Base-by-base conservation (phyloP, 2,329 filamentous ascomycete genomes). In the Alternaria sp. region DNA sequence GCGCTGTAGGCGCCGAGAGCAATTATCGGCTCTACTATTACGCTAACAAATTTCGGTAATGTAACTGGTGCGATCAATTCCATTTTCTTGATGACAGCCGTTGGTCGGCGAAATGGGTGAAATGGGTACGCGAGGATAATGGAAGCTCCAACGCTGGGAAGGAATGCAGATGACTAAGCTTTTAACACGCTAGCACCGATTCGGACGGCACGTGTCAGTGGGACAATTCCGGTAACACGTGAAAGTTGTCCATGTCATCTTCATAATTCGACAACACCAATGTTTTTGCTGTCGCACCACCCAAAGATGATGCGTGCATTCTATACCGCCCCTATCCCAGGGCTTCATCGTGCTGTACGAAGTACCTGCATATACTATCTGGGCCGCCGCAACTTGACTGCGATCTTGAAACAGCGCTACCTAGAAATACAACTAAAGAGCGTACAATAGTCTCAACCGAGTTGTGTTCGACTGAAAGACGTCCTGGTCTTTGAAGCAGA, bases 381-480 rank as follows among this genome's bases (percentile, higher is more conserved):
- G 4, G 37, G 15, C 4, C n/a, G 15, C 15, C 15, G 37, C 15
- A 5, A 9, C n/a, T 41, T 2, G 8, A 41, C 4, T 18, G 37
- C n/a, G n/a, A 0, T 11, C 37, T 18, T 41, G 37, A 41, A 41
- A 41, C 37, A 41, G 37, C 37, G 1, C n/a, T 18, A 37, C 33
- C 8, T 37, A 4, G 15, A 1, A n/a, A 10, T 37, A 41, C 9
- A 18, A 41, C 37, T 6, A 41, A 41, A 18, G n/a, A 3, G 15
- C 9, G 15, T 18, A 11, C 37, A 3, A 41, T 41, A 41, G 37
- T 41, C 37, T 18, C 9, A 1, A 41, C 15, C 9, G 0, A 18
- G 11, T 18, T 10, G 4, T 41, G 9, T 2, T 18, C 37, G 0
- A 37, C 37, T 18, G 2, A 0, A 41, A 0, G 0, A 18, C 18